Conservation (phyloP, 305 asterid species). For the Coffea humblotiana region DNA sequence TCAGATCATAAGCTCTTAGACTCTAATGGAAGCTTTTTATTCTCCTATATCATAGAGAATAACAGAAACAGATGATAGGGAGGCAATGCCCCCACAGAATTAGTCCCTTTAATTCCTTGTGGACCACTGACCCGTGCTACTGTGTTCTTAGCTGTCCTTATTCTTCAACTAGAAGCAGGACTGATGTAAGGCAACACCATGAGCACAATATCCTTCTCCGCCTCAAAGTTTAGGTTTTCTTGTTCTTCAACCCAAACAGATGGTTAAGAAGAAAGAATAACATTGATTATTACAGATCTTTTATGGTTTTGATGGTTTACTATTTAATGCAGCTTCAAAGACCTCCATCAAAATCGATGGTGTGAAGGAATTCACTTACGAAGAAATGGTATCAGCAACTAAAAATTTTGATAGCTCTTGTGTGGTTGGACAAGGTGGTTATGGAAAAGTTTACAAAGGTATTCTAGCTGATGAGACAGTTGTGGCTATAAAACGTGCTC, state of each 20-base stretch:
- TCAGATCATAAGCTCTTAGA: background rate
- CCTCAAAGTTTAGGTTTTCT: background rate
- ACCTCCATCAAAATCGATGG: conserved; percentile 82
- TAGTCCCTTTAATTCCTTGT: background rate
- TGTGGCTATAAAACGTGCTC: conserved; percentile 95
- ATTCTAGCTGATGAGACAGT: conserved; percentile 68
- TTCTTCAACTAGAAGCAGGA: background rate
- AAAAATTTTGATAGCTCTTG: conserved; percentile 53
- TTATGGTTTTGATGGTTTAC: conserved; percentile 12
- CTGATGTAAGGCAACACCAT: background rate
- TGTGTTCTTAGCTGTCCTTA: background rate
- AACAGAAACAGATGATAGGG: background rate
- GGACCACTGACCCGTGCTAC: background rate
- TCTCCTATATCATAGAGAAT: background rate
- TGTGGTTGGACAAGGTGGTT: conserved; percentile 89
- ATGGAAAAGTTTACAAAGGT: conserved; percentile 88
- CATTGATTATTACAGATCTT: background rate
- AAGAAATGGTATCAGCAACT: conserved; percentile 75
- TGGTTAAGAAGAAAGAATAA: conserved; percentile 5
- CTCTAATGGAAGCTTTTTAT: background rate
- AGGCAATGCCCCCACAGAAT: background rate
- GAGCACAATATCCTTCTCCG: background rate
- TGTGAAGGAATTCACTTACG: conserved; percentile 68
- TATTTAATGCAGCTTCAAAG: conserved; percentile 60
- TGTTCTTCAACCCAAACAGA: background rate